A percentile compares a stretch with the other conserved stretches of the same genome.
Evolutionary conservation across 192 early-diverging fungal genomes (phyloP).

Genomic region (Gaertneriomyces sp.): DNA sequence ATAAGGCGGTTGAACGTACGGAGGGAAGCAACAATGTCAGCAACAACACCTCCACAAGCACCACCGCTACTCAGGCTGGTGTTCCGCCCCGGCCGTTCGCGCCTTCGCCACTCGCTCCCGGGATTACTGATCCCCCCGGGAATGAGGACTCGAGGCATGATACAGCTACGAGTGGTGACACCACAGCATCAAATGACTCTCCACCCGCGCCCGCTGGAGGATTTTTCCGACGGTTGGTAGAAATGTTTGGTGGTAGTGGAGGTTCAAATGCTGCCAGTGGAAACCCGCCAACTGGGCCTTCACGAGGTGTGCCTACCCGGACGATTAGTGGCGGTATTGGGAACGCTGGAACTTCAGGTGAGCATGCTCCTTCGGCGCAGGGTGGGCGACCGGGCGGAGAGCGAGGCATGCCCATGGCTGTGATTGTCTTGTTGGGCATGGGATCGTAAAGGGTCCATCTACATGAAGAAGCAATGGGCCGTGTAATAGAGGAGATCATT

Average conservation of each 20-base stretch:
- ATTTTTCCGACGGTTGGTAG: constrained; percentile 4
- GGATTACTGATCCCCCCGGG: neutral
- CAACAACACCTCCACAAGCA: neutral
- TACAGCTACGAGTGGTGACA: neutral
- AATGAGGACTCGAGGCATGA: neutral
- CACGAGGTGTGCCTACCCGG: neutral
- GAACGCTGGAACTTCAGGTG: neutral
- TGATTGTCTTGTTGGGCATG: constrained; percentile 17
- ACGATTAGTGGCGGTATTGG: no score
- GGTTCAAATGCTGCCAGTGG: neutral
- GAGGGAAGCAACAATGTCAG: neutral
- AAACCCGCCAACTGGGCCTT: neutral
- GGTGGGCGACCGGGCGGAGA: neutral
- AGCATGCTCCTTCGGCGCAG: neutral
- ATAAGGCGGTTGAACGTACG: constrained; percentile 24
- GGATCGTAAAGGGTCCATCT: no score
- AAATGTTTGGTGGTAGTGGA: neutral
- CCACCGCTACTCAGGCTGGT: neutral
- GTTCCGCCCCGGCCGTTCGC: neutral
- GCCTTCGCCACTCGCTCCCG: neutral
- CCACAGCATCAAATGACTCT: neutral
- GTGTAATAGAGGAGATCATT: no score
- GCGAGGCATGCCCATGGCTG: constrained; percentile 15
- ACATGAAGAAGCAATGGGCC: no score
- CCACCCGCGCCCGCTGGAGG: neutral